These are phyloP conservation scores for Arthroderma sp. DNA, from an alignment of 2,329 filamentous ascomycete species.

Conservation along the genomic window DNA sequence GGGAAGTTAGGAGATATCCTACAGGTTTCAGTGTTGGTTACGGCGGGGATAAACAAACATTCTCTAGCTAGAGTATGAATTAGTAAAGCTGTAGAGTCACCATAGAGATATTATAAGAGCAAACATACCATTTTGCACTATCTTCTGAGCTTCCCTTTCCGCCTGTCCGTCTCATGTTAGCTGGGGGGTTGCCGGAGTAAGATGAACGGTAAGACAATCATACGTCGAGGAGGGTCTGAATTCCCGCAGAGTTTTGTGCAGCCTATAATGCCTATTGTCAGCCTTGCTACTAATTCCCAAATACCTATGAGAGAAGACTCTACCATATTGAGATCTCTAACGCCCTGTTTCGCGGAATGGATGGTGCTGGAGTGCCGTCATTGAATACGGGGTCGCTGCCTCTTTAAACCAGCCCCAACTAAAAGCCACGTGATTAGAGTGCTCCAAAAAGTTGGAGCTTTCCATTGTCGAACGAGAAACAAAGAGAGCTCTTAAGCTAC, in stretches of 20 bases:
- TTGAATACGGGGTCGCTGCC: background rate
- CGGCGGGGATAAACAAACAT: conserved; percentile 46
- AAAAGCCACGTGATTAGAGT: background rate
- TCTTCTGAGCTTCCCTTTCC: conserved; percentile 97
- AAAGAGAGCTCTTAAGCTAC: background rate
- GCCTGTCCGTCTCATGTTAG: conserved; percentile 46
- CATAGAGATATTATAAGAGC: background rate
- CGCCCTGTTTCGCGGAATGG: background rate
- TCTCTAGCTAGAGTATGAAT: conserved; percentile 54
- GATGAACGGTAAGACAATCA: conserved; percentile 23
- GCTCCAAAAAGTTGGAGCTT: background rate
- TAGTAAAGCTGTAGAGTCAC: conserved; percentile 4
- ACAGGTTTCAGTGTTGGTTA: background rate
- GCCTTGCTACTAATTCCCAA: background rate
- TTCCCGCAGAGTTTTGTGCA: conserved; percentile 95
- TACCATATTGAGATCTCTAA: conserved; percentile 7
- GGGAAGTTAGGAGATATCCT: background rate
- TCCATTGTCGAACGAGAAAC: background rate
- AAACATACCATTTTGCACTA: conserved; percentile 79
- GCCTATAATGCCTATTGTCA: conserved; percentile 35
- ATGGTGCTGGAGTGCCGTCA: conserved; percentile 2
- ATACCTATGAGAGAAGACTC: background rate
- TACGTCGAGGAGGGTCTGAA: conserved; percentile 98
- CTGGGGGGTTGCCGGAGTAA: background rate
- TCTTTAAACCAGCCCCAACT: background rate